Evolutionary conservation across 305 asterid genomes (phyloP).

Genomic region (Solanum hybrid): DNA sequence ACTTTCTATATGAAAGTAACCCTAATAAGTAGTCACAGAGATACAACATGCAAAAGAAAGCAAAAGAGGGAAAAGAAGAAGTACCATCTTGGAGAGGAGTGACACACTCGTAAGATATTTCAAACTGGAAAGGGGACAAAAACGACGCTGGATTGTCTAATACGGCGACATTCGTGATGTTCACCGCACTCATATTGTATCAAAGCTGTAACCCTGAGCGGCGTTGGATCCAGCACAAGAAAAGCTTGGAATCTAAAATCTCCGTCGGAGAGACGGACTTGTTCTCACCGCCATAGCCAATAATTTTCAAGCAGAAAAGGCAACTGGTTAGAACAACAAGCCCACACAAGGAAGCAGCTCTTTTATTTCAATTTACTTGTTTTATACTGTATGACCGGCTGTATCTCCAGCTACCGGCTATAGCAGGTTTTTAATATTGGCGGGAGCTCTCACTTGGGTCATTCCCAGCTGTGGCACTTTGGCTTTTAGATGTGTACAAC

Average conservation of each 20-base stretch:
- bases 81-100: slow-evolving; percentile 78
- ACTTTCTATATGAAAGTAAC: background rate
- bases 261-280: slow-evolving; percentile 20
- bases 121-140: slow-evolving; percentile 78
- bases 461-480: background rate
- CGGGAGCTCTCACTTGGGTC: slow-evolving; percentile 37
- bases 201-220: background rate
- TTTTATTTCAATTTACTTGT: background rate
- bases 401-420: slow-evolving; percentile 28
- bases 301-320: background rate
- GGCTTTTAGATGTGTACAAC: background rate
- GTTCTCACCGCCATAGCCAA: background rate
- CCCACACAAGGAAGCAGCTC: background rate
- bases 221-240: background rate
- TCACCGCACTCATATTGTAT: slow-evolving; percentile 72
- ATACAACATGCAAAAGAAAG: background rate
- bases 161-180: slow-evolving; percentile 78
- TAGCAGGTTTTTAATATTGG: slow-evolving; percentile 48
- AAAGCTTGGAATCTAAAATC: background rate
- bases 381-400: slow-evolving; percentile 39
- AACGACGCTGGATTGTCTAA: slow-evolving; percentile 90
- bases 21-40: slow-evolving; percentile 5
- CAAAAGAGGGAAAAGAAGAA: background rate
- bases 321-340: background rate
- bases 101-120: slow-evolving; percentile 90